Conservation (phyloP, 148 eudicot genomes). For the Silene conica region DNA sequence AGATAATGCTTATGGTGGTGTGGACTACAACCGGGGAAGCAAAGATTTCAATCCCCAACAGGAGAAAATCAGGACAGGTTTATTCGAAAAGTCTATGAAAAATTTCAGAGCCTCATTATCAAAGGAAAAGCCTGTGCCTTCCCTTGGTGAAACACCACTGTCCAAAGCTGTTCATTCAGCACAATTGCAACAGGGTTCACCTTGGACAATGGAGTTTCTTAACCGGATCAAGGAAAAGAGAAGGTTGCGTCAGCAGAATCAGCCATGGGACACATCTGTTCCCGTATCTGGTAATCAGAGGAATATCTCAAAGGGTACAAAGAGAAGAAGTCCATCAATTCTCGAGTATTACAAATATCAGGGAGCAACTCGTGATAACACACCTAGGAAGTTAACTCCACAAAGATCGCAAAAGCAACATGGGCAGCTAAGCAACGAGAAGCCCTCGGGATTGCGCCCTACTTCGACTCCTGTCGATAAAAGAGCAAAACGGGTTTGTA, state of each 20-base stretch:
- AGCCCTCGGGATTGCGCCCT: slow-evolving; percentile 29
- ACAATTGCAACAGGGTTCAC: slow-evolving; percentile 64
- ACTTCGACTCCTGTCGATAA: slow-evolving; percentile 79
- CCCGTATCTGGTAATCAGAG: slow-evolving; percentile 32
- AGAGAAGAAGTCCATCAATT: slow-evolving; percentile 84
- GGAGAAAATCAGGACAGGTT: slow-evolving; percentile 22
- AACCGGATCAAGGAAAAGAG: slow-evolving; percentile 82
- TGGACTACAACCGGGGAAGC: slow-evolving; percentile 25
- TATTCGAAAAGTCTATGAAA: slow-evolving; percentile 28
- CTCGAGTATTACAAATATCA: slow-evolving; percentile 71
- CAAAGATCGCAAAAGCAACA: slow-evolving; percentile 46
- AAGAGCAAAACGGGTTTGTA: slow-evolving; percentile 71
- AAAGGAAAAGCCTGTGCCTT: slow-evolving; percentile 31
- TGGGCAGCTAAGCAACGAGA: slow-evolving; percentile 42
- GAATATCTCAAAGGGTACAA: slow-evolving; percentile 38
- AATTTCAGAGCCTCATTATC: slow-evolving; percentile 25
- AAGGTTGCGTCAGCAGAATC: slow-evolving; percentile 54
- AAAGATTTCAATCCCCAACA: slow-evolving; percentile 27
- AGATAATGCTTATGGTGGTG: slow-evolving; percentile 28
- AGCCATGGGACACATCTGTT: slow-evolving; percentile 44
- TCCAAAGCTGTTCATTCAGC: slow-evolving; percentile 61
- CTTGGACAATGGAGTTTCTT: slow-evolving; percentile 91
- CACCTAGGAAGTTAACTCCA: slow-evolving; percentile 39
- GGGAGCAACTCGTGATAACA: slow-evolving; percentile 37
- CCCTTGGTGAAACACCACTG: slow-evolving; percentile 52